Evolutionary conservation across 2,329 filamentous ascomycete genomes (phyloP).

Genomic region (Neopestalotiopsis sp.): DNA sequence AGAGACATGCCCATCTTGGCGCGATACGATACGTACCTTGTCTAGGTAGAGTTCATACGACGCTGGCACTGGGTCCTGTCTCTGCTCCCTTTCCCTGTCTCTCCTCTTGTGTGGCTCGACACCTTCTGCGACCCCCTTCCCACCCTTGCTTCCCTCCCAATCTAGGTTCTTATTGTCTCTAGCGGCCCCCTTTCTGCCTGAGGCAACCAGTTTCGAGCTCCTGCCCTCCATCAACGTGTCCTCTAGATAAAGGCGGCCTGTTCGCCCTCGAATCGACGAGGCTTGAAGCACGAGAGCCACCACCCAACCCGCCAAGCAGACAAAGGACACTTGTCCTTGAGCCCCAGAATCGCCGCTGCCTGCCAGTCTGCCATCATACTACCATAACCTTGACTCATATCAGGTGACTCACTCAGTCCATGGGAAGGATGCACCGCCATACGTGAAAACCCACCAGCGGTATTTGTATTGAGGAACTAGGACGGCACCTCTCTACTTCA

Average conservation of each 20-base stretch:
- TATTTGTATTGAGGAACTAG: conserved; percentile 44
- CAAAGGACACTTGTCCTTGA: conserved; percentile 21
- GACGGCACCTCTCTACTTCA: conserved; percentile 42
- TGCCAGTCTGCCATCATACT: conserved; percentile 2
- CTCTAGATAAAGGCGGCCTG: conserved; percentile 24
- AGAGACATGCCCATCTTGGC: too few relatives aligned
- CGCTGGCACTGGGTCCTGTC: background rate
- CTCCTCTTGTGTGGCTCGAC: background rate
- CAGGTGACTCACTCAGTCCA: conserved; percentile 19
- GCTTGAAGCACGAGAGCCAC: conserved; percentile 6
- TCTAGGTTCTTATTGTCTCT: background rate
- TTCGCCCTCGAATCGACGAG: conserved; percentile 18
- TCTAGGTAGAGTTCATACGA: background rate
- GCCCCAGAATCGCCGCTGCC: conserved; percentile 15
- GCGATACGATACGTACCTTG: background rate
- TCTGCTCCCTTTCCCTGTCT: background rate
- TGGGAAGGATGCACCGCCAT: conserved; percentile 26
- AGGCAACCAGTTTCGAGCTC: conserved; percentile 6
- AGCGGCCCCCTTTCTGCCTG: conserved; percentile 6
- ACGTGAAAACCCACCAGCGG: conserved; percentile 26
- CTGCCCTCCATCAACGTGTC: conserved; percentile 29
- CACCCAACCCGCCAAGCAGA: background rate
- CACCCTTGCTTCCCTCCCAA: conserved; percentile 5
- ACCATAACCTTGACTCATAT: conserved; percentile 24
- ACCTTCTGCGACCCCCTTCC: background rate